A percentile compares a stretch with the other conserved stretches of the same genome.
phyloP scores from a whole-genome alignment of 139 green algal species.

The Bryopsis sp. region DNA sequence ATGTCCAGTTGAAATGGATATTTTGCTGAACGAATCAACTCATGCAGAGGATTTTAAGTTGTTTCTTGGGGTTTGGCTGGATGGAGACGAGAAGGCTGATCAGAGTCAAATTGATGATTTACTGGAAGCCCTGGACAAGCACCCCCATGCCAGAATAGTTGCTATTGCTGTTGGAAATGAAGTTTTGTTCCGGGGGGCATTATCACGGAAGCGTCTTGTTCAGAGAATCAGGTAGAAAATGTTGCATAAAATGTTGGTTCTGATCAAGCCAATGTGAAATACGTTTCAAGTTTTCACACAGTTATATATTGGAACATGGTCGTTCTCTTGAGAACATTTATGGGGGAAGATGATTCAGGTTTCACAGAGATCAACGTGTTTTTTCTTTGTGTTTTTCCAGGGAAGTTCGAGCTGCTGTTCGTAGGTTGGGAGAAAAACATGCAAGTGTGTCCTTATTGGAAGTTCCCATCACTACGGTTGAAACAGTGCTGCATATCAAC shows the following conservation, averaged over 20 bases:
- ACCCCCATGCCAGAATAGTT: background rate
- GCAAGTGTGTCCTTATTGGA: background rate
- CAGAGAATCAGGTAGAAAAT: background rate
- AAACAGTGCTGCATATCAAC: background rate
- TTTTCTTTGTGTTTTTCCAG: too few relatives aligned
- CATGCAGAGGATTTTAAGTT: background rate
- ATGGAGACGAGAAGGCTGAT: background rate
- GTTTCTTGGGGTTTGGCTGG: background rate
- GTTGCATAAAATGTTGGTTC: too few relatives aligned
- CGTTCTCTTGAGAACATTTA: too few relatives aligned
- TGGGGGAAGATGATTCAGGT: too few relatives aligned
- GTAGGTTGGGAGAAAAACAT: background rate
- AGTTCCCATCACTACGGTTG: background rate
- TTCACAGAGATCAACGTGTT: too few relatives aligned
- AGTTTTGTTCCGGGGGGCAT: background rate
- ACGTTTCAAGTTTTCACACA: too few relatives aligned
- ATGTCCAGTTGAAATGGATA: background rate
- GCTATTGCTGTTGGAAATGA: background rate
- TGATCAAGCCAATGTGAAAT: too few relatives aligned
- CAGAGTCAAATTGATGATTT: background rate
- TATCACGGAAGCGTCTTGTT: background rate
- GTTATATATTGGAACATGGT: too few relatives aligned
- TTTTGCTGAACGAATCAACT: background rate
- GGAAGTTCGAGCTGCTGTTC: background rate
- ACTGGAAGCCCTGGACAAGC: background rate